These are phyloP conservation scores for Luvunga scandens DNA, from an alignment of 345 rosid species.

Conservation along the genomic window DNA sequence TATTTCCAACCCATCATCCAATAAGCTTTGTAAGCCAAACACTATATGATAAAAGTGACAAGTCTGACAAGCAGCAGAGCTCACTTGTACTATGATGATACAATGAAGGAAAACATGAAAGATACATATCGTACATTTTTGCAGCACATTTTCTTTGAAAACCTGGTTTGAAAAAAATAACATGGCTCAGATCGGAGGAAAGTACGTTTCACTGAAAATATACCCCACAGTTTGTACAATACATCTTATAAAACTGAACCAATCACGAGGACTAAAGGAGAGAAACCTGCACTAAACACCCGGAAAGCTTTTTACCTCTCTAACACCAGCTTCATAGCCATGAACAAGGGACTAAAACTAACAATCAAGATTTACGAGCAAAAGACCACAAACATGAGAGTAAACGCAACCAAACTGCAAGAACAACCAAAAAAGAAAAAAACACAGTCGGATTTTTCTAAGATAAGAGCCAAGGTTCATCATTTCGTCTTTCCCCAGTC, in stretches of 20 bases:
- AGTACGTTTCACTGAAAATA: neutral
- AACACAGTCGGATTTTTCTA: neutral
- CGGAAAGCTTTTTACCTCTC: neutral
- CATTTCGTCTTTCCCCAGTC: conserved; percentile 33
- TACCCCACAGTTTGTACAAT: conserved; percentile 8
- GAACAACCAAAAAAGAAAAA: neutral
- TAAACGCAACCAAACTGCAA: neutral
- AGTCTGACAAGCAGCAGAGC: neutral
- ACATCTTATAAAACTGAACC: neutral
- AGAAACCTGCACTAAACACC: conserved; percentile 1
- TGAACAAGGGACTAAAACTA: neutral
- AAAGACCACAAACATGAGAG: neutral
- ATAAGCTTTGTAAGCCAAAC: neutral
- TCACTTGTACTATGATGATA: neutral
- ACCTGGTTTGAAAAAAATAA: too few species aligned
- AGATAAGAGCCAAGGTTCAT: conserved; percentile 2
- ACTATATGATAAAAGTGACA: neutral
- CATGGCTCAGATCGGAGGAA: neutral
- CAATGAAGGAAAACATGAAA: neutral
- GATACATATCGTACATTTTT: neutral
- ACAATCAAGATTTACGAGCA: conserved; percentile 9
- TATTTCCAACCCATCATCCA: neutral
- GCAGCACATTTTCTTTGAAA: too few species aligned
- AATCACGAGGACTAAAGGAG: neutral
- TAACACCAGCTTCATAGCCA: neutral